These are phyloP conservation scores for Moricandia arvensis DNA, from an alignment of 345 rosid species.

Conservation along the genomic window DNA sequence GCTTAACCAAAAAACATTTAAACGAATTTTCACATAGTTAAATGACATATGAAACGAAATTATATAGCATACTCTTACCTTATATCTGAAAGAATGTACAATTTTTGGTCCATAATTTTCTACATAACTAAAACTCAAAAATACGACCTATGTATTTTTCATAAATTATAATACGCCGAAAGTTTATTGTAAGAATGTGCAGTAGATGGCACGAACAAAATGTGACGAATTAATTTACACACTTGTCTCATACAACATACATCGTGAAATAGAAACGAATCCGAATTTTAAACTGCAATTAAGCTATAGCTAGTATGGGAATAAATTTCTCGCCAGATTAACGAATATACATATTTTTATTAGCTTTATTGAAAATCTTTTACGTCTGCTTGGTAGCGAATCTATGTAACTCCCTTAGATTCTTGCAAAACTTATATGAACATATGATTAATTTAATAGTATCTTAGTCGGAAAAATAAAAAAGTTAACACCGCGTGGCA, in stretches of 20 bases:
- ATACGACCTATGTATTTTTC: not conserved
- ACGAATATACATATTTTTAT: conserved; percentile 3
- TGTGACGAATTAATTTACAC: conserved; percentile 1
- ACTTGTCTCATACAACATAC: not conserved
- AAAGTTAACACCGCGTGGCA: not conserved
- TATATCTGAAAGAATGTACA: not conserved
- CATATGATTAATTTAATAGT: not conserved
- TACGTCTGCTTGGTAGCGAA: not conserved
- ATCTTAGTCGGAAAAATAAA: not conserved
- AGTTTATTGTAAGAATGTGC: not conserved
- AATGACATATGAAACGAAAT: not conserved
- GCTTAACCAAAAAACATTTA: not conserved
- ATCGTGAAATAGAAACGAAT: not conserved
- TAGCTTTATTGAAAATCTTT: not conserved
- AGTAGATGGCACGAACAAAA: conserved; percentile 8
- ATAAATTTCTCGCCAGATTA: not conserved
- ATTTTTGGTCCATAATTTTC: not conserved
- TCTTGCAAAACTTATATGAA: not conserved
- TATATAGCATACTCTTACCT: not conserved
- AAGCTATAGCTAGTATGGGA: not conserved
- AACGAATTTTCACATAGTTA: not conserved
- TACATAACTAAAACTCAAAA: not conserved
- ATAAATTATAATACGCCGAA: not conserved
- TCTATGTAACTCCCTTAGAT: not conserved
- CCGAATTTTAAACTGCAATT: not conserved